These are phyloP conservation scores for Cladosporium sp. DNA, from an alignment of 2,329 filamentous ascomycete species.

Conservation along the genomic window DNA sequence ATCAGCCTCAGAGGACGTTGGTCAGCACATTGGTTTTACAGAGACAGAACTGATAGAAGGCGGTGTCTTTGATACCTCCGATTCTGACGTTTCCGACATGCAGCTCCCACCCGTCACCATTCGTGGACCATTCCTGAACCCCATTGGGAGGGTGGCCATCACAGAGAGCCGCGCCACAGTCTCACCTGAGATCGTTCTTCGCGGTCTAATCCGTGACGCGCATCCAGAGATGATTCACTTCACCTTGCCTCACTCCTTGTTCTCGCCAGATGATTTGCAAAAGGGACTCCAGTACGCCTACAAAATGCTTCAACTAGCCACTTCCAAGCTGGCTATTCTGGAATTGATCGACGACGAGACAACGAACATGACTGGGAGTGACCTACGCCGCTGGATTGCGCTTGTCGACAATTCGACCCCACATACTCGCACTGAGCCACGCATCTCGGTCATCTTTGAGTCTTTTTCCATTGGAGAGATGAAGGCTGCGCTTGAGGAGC, in stretches of 20 bases:
- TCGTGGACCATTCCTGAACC: neutral
- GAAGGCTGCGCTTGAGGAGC: neutral
- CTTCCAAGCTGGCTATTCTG: neutral
- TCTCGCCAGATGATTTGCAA: neutral
- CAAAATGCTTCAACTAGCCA: neutral
- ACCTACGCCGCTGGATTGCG: neutral
- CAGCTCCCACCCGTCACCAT: neutral
- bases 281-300: neutral
- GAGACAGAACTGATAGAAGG: neutral
- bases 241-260: neutral
- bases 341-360: neutral
- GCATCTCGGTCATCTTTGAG: slow-evolving; percentile 9
- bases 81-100: neutral
- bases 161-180: neutral
- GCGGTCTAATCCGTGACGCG: slow-evolving; percentile 6
- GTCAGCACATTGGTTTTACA: neutral
- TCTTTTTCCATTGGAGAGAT: neutral
- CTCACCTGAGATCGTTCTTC: neutral
- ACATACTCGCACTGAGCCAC: neutral
- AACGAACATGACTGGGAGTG: neutral
- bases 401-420: neutral
- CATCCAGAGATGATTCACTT: slow-evolving; percentile 11
- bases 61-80: neutral
- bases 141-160: neutral
- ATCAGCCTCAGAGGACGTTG: neutral